Evolutionary conservation across 75 land plant species (phyloP), one percentile per base, ranked within the genome.

Genomic region (Selaginella tamariscina): DNA sequence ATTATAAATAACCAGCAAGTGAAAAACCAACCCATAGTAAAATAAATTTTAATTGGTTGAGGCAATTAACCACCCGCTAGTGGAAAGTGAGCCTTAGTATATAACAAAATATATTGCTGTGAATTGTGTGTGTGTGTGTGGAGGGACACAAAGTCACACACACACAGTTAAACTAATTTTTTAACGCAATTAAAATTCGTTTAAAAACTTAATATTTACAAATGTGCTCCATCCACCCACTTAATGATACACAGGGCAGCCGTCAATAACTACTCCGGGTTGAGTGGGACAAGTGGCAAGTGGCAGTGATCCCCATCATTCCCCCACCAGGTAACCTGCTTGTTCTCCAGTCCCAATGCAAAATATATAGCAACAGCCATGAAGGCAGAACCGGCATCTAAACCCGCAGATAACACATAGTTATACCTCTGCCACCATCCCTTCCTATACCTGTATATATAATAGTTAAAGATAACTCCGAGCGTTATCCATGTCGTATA

Each of bases 161-260:
- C n/a, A n/a, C n/a, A n/a, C n/a, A n/a, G n/a, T n/a, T n/a, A n/a
- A n/a, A n/a, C n/a, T n/a, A n/a, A n/a, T n/a, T n/a, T n/a, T n/a
- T n/a, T n/a, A n/a, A n/a, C n/a, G n/a, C n/a, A n/a, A n/a, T n/a
- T n/a, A n/a, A n/a, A n/a, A n/a, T n/a, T n/a, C n/a, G n/a, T n/a
- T n/a, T n/a, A n/a, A n/a, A n/a, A n/a, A n/a, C n/a, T n/a, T n/a
- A n/a, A n/a, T n/a, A n/a, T n/a, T n/a, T n/a, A n/a, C n/a, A n/a
- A n/a, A n/a, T n/a, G n/a, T n/a, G n/a, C n/a, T n/a, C n/a, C n/a
- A n/a, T n/a, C n/a, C n/a, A n/a, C n/a, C n/a, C n/a, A n/a, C n/a
- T 39, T 39, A 39, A 15, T 15, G 5, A 39, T 39, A 76, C 11
- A 78, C 80, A 5, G 98, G 98, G 65, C 98, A 92, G 1, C 91